These are phyloP conservation scores for Alternaria dauci DNA, from an alignment of 2,329 filamentous ascomycete species.

Conservation along the genomic window DNA sequence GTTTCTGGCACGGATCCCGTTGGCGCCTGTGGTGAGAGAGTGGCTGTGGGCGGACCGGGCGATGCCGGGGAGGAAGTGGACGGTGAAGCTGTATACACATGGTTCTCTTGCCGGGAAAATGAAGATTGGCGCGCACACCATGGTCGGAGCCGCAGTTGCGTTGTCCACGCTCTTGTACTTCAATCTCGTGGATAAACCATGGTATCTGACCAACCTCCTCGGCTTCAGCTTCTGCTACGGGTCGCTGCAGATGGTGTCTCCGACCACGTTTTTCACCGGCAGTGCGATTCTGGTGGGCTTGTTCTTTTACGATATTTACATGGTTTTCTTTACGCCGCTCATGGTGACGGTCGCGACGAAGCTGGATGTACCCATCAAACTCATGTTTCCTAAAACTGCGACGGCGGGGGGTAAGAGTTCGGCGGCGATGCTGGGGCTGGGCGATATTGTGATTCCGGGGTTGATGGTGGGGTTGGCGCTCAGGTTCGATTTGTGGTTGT, in stretches of 20 bases:
- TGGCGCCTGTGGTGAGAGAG: conserved; percentile 49
- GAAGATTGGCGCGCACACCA: conserved; percentile 62
- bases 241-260: conserved; percentile 82
- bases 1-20: conserved; percentile 56
- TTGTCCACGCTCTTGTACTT: conserved; percentile 70
- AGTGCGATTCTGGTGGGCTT: conserved; percentile 78
- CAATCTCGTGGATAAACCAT: conserved; percentile 66
- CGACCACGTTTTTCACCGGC: conserved; percentile 85
- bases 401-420: conserved; percentile 49
- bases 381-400: conserved; percentile 77
- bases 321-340: conserved; percentile 87
- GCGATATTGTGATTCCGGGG: conserved; percentile 92
- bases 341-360: conserved; percentile 90
- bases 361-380: conserved; percentile 90
- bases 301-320: conserved; percentile 95
- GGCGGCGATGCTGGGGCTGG: conserved; percentile 82
- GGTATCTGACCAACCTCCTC: conserved; percentile 83
- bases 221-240: conserved; percentile 88
- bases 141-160: conserved; percentile 65
- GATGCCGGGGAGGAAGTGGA: conserved; percentile 60
- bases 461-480: conserved; percentile 88
- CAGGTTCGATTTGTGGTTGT: conserved; percentile 87
- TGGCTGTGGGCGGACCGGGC: conserved; percentile 61
- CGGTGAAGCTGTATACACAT: conserved; percentile 63
- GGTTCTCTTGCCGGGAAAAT: conserved; percentile 60